These are phyloP conservation scores for Acanthamoeba sp. DNA, from an alignment of 208 protist genomes.

Conservation along the genomic window DNA sequence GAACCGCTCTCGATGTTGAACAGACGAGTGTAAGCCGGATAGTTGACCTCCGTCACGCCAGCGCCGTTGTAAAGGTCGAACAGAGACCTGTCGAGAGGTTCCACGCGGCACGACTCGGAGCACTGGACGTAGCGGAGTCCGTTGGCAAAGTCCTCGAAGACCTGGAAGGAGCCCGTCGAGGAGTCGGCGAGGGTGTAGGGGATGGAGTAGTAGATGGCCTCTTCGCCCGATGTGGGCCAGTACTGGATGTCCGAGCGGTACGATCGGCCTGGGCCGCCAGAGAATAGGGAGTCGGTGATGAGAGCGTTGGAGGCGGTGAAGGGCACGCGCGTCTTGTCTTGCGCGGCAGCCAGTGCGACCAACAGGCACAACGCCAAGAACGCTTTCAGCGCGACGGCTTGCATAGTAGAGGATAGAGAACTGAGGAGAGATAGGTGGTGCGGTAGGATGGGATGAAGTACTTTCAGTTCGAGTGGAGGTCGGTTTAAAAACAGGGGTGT, in stretches of 20 bases:
- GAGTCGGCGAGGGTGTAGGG: background rate
- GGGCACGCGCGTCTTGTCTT: background rate
- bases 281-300: background rate
- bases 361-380: background rate
- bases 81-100: background rate
- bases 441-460: background rate
- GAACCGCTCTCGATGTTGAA: background rate
- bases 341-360: background rate
- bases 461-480: background rate
- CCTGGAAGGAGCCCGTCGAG: background rate
- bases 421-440: background rate
- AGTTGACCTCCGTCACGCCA: background rate
- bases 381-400: background rate
- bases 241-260: background rate
- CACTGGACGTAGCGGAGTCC: background rate
- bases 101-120: constrained; percentile 32
- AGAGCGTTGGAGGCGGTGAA: constrained; percentile 10
- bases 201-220: constrained; percentile 16
- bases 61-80: background rate
- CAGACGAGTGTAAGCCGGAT: background rate
- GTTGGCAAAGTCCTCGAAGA: background rate
- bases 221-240: background rate
- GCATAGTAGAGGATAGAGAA: background rate
- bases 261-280: background rate
- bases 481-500: background rate